phyloP scores from a whole-genome alignment of 352 stramenopile genomes.

The Peronospora tabacina region DNA sequence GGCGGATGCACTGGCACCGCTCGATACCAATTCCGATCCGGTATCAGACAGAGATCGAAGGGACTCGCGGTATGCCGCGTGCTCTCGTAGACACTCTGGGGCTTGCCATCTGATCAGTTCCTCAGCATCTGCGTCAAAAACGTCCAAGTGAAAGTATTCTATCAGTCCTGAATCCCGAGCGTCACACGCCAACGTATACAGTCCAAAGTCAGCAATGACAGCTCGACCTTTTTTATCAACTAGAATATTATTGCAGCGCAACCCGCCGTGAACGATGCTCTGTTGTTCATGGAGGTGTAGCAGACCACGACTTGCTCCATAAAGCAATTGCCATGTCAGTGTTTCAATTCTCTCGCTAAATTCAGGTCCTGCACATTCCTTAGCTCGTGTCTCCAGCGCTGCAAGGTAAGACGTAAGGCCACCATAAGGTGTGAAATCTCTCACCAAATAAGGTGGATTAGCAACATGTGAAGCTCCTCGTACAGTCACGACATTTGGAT shows the following conservation, averaged over 20 bases:
- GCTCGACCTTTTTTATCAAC: constrained; percentile 61
- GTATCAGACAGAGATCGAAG: constrained; percentile 21
- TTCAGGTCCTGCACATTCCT: constrained; percentile 23
- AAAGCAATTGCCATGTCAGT: constrained; percentile 48
- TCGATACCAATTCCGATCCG: constrained; percentile 9
- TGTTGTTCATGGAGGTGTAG: constrained; percentile 57
- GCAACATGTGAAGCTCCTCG: constrained; percentile 49
- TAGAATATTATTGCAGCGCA: constrained; percentile 62
- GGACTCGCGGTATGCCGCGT: constrained; percentile 27
- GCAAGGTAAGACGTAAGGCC: constrained; percentile 44
- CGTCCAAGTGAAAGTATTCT: constrained; percentile 26
- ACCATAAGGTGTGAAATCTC: constrained; percentile 54
- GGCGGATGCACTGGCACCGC: constrained; percentile 14
- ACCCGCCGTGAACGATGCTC: constrained; percentile 43
- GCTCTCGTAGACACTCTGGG: constrained; percentile 46
- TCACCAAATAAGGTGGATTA: constrained; percentile 41
- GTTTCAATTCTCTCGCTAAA: constrained; percentile 31
- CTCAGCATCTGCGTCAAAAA: constrained; percentile 30
- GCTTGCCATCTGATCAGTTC: constrained; percentile 62
- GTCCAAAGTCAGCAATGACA: constrained; percentile 49
- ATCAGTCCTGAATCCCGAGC: constrained; percentile 33
- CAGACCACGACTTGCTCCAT: constrained; percentile 48
- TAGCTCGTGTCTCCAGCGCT: constrained; percentile 33
- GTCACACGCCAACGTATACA: constrained; percentile 36
- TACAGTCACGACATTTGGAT: constrained; percentile 56